Conservation (phyloP, 306 rosid genomes). For the Rubus idaeus region DNA sequence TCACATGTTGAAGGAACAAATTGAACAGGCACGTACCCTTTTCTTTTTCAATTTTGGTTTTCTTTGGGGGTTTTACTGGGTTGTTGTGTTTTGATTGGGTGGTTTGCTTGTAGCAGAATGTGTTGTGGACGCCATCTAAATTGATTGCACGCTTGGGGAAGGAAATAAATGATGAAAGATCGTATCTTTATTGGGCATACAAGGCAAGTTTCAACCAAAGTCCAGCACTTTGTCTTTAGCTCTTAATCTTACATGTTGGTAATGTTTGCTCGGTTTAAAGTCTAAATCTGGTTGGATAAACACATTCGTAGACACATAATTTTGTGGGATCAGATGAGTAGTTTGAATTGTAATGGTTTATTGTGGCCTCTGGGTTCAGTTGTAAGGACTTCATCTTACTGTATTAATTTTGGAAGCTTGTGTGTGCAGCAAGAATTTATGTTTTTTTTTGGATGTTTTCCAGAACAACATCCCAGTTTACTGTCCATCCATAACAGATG, state of each 20-base stretch:
- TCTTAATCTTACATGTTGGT: neutral
- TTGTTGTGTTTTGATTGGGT: neutral
- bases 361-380: neutral
- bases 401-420: neutral
- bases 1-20: constrained; percentile 86
- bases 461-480: constrained; percentile 90
- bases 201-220: constrained; percentile 47
- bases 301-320: neutral
- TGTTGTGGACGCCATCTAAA: constrained; percentile 87
- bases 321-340: neutral
- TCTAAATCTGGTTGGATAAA: neutral
- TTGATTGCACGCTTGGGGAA: constrained; percentile 82
- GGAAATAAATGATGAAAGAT: constrained; percentile 73
- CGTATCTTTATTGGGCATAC: constrained; percentile 94
- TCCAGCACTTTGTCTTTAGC: constrained; percentile 5
- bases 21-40: constrained; percentile 45
- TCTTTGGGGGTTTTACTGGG: neutral
- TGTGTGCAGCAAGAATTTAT: constrained; percentile 7
- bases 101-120: constrained; percentile 41
- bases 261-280: neutral
- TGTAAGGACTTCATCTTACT: neutral
- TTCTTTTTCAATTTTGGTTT: neutral
- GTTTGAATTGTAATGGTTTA: neutral
- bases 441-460: constrained; percentile 18
- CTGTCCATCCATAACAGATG: constrained; percentile 95